Evolutionary conservation across 2,329 filamentous ascomycete genomes (phyloP).

Genomic region (Fusarium sp.): DNA sequence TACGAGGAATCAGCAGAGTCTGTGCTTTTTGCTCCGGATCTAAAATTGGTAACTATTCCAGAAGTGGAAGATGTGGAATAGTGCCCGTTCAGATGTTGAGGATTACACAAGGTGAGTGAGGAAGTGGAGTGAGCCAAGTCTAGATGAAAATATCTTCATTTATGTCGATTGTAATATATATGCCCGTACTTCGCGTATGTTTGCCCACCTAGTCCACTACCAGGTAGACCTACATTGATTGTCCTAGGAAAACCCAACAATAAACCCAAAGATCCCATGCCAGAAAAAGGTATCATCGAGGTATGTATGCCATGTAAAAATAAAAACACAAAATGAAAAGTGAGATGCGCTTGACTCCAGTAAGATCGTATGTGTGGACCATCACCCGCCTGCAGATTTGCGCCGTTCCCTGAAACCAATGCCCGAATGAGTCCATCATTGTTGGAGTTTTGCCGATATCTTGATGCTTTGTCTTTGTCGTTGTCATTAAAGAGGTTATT

Average conservation of each 20-base stretch:
- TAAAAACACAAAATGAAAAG: slow-evolving; percentile 15
- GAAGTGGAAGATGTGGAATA: neutral
- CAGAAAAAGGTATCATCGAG: slow-evolving; percentile 47
- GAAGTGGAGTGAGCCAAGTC: neutral
- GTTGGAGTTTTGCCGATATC: slow-evolving; percentile 27
- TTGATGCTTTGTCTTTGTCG: slow-evolving; percentile 41
- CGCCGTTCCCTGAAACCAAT: slow-evolving; percentile 41
- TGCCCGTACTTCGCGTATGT: slow-evolving; percentile 6
- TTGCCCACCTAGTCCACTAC: slow-evolving; percentile 9
- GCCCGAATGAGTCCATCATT: slow-evolving; percentile 36
- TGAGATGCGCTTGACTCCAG: slow-evolving; percentile 46
- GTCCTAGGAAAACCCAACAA: slow-evolving; percentile 25
- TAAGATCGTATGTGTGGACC: slow-evolving; percentile 38
- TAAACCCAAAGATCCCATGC: slow-evolving; percentile 32
- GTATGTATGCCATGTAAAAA: slow-evolving; percentile 44
- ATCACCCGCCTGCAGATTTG: slow-evolving; percentile 44
- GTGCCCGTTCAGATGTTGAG: neutral
- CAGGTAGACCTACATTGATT: slow-evolving; percentile 21
- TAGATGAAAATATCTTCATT: slow-evolving; percentile 28
- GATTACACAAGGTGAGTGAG: neutral
- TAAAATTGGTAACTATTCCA: neutral
- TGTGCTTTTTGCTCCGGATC: neutral
- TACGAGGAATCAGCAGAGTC: neutral
- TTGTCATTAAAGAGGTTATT: slow-evolving; percentile 44
- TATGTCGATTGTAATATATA: slow-evolving; percentile 29